Percentiles rank a stretch among this genome's conserved stretches.
These are phyloP conservation scores for Dothidotthia symphoricarpi DNA, from an alignment of 2,329 filamentous ascomycete species.

Conservation along the genomic window DNA sequence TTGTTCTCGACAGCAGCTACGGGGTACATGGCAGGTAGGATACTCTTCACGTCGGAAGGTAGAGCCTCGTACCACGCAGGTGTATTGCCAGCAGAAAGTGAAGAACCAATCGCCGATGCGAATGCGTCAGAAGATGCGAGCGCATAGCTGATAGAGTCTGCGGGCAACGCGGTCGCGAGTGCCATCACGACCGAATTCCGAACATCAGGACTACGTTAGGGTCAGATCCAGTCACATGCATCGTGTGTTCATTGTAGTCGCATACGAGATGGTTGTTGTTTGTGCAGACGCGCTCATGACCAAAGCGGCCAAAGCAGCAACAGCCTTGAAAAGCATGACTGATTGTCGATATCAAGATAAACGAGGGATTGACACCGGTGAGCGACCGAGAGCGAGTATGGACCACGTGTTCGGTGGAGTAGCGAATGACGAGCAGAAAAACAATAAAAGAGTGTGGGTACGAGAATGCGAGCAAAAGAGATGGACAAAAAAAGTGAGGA, in stretches of 20 bases:
- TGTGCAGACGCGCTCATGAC: slow-evolving; percentile 29
- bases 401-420: slow-evolving; percentile 14
- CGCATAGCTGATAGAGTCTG: slow-evolving; percentile 41
- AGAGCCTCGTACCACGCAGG: slow-evolving; percentile 49
- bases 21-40: slow-evolving; percentile 41
- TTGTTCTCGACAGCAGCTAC: slow-evolving; percentile 18
- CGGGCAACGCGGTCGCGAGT: slow-evolving; percentile 48
- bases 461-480: slow-evolving; percentile 21
- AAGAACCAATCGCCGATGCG: slow-evolving; percentile 43
- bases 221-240: slow-evolving; percentile 10
- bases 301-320: slow-evolving; percentile 31
- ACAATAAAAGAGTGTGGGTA: slow-evolving; percentile 14
- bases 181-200: slow-evolving; percentile 44
- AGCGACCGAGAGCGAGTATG: slow-evolving; percentile 6
- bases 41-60: slow-evolving; percentile 47
- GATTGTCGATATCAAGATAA: slow-evolving; percentile 7
- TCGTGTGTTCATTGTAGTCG: slow-evolving; percentile 11
- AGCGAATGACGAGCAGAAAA: slow-evolving; percentile 17
- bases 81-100: slow-evolving; percentile 45
- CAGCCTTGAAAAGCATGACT: slow-evolving; percentile 34
- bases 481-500: slow-evolving; percentile 15
- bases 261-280: slow-evolving; percentile 23
- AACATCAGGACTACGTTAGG: slow-evolving; percentile 16
- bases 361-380: slow-evolving; percentile 21
- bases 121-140: slow-evolving; percentile 45